Conservation (phyloP, 257 asterid species). For the Forsythia suspensa region DNA sequence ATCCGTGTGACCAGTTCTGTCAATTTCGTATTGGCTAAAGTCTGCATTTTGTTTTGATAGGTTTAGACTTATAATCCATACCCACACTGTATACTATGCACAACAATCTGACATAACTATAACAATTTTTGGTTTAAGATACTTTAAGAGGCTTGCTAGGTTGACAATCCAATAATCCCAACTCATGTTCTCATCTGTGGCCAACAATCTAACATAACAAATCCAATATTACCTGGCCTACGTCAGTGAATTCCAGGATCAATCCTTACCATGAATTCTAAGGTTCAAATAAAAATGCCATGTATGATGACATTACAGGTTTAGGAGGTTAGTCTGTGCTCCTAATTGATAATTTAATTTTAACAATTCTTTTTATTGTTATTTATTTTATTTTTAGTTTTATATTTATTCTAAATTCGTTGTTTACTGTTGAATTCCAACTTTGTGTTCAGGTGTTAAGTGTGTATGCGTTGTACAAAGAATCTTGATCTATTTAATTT, state of each 20-base stretch:
- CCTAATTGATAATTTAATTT: too few species aligned
- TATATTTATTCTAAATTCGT: too few species aligned
- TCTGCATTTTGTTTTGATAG: background rate
- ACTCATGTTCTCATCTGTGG: background rate
- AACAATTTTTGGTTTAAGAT: background rate
- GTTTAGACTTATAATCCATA: background rate
- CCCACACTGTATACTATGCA: background rate
- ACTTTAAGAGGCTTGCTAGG: background rate
- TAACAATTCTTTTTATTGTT: too few species aligned
- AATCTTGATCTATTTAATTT: too few species aligned
- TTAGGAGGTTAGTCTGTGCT: background rate
- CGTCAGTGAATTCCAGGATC: background rate
- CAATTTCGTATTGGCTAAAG: background rate
- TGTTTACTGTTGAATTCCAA: too few species aligned
- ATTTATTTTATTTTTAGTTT: too few species aligned
- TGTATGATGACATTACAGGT: background rate
- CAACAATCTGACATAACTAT: background rate
- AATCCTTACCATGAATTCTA: background rate
- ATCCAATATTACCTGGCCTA: background rate
- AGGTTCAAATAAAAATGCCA: background rate
- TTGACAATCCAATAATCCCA: background rate
- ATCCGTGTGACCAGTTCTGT: background rate
- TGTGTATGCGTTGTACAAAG: too few species aligned
- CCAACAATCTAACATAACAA: background rate
- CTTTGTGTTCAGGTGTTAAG: too few species aligned